These are phyloP conservation scores for Phylloporus rhodoxanthus DNA, from an alignment of 768 basidiomycete species.

Conservation along the genomic window DNA sequence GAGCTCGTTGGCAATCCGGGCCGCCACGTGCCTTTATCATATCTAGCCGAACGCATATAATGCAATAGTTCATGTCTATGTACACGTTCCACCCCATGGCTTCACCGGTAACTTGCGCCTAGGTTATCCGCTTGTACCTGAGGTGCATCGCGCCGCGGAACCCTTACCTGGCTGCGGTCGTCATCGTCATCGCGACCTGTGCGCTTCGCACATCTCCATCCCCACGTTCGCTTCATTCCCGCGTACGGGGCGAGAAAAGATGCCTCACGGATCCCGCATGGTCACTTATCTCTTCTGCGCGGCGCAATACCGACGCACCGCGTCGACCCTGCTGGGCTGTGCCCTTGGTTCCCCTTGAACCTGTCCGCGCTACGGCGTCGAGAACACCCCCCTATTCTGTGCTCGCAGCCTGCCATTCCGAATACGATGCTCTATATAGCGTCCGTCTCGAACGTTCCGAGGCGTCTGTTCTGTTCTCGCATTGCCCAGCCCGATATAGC, in stretches of 20 bases:
- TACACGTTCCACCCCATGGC: slow-evolving; percentile 1
- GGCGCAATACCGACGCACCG: slow-evolving; percentile 17
- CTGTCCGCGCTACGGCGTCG: slow-evolving; percentile 9
- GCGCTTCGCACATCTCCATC: slow-evolving; percentile 1
- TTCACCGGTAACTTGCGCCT: slow-evolving; percentile 2
- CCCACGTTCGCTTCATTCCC: slow-evolving; percentile 28
- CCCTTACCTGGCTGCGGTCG: slow-evolving; percentile 5
- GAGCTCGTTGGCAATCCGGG: slow-evolving; percentile 18
- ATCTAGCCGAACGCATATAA: slow-evolving; percentile 22
- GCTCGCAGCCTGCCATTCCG: not conserved
- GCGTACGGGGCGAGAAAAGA: slow-evolving; percentile 11
- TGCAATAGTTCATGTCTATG: not conserved
- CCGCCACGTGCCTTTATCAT: slow-evolving; percentile 16
- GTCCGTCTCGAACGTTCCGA: not conserved
- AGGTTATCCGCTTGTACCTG: slow-evolving; percentile 21
- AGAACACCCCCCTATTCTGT: not conserved
- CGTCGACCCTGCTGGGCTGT: slow-evolving; percentile 14
- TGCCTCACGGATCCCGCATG: slow-evolving; percentile 30
- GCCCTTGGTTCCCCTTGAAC: slow-evolving; percentile 11
- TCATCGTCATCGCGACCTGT: slow-evolving; percentile 23
- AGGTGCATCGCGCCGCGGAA: slow-evolving; percentile 15
- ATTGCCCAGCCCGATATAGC: slow-evolving; percentile 1
- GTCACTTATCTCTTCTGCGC: slow-evolving; percentile 13
- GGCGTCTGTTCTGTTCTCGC: not conserved
- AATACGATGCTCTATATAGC: not conserved